Base-by-base conservation (phyloP, 495 filamentous ascomycete species). In the Glarea lozoyensis region DNA sequence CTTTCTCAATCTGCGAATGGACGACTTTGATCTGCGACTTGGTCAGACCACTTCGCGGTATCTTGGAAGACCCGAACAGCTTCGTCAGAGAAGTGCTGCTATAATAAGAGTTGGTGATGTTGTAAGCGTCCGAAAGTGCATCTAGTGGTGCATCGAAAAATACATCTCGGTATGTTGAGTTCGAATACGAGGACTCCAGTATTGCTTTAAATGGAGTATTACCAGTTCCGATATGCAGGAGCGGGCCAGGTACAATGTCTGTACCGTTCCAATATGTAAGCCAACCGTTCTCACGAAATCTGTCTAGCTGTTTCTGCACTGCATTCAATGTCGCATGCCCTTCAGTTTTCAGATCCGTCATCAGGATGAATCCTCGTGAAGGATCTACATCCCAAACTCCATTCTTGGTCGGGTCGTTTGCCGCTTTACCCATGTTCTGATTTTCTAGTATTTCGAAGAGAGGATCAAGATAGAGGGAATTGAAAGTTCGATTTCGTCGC, bases 401-500 rank as follows among this genome's bases (percentile, higher is more conserved):
- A 22, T 56, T 55, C 22, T 47, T 52, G 4, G 9, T 12, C 1
- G 40, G 27, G 19, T 15, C 22, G 2, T 22, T 24, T 10, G 32
- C 27, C 1, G 45, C 7, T 4, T 19, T n/a, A 25, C 19, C 45
- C n/a, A 13, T 23, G 37, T 72, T 76, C 42, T 75, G 72, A 9
- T 62, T 65, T 27, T 67, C 59, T 2, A 80, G 56, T 10, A 79
- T 68, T 20, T 65, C 60, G 3, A 72, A 48, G 16, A 81, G 63
- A 10, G 76, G 76, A 37, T 76, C 65, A 44, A 79, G 64, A 45
- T 81, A 80, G 20, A 81, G 63, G 13, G 61, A 64, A 21, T 68
- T 59, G 0, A 81, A 57, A 0, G 76, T 80, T 12, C 70, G 67
- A 39, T 72, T 63, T 15, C 55, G 54, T 1, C 64, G 69, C 33